Percentiles rank a stretch among this genome's conserved stretches.
Evolutionary conservation across 768 basidiomycete species (phyloP).

Genomic region (Suillus variegatus): DNA sequence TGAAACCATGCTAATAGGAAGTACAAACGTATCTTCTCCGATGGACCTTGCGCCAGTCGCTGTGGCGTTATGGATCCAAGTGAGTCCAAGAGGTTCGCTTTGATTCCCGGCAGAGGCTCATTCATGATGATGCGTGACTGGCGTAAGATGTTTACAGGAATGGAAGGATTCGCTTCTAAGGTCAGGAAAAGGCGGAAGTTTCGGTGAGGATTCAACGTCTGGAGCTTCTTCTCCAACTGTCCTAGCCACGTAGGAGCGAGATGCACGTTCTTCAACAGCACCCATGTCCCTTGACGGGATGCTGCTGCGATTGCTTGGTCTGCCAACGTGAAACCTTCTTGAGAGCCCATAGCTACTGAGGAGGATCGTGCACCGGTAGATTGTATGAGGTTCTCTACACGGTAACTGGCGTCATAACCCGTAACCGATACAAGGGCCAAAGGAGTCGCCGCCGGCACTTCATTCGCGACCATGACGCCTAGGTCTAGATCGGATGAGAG

Average conservation of each 20-base stretch:
- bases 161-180: constrained; percentile 94
- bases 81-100: constrained; percentile 93
- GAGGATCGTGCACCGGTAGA: constrained; percentile 75
- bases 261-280: constrained; percentile 96
- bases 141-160: constrained; percentile 95
- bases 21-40: constrained; percentile 90
- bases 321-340: constrained; percentile 94
- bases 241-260: constrained; percentile 95
- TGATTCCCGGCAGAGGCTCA: constrained; percentile 95
- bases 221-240: constrained; percentile 94
- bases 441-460: constrained; percentile 80
- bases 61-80: constrained; percentile 70
- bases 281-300: constrained; percentile 93
- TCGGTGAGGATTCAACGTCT: constrained; percentile 85
- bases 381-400: constrained; percentile 85
- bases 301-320: constrained; percentile 95
- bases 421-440: constrained; percentile 90
- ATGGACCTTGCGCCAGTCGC: constrained; percentile 81
- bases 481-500: constrained; percentile 82
- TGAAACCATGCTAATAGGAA: constrained; percentile 99
- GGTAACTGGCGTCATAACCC: constrained; percentile 98
- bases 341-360: constrained; percentile 97
- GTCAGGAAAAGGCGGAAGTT: constrained; percentile 97
- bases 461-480: constrained; percentile 71
- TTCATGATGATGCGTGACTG: constrained; percentile 98